Evolutionary conservation across 768 basidiomycete species (phyloP), one percentile per base, ranked within the genome.

Genomic region (Crucibulum laeve): DNA sequence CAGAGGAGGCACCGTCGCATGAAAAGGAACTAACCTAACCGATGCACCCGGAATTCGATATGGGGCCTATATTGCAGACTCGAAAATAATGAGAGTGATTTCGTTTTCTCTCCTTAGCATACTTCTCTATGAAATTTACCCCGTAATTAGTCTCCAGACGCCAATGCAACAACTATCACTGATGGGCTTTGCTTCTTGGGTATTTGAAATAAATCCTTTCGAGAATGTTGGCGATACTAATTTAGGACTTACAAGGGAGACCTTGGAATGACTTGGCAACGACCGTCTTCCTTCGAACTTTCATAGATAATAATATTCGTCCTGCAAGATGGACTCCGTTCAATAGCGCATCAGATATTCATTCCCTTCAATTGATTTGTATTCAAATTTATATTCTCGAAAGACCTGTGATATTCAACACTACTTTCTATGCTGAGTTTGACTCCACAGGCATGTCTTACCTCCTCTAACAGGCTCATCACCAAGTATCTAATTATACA

Each of bases 1-100:
- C 44, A 82, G 82, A 0, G 84, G 83, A 2, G 81, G 80, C 0
- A 68, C 84, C 13, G 73, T 73, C 7, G 83, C 82, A 0, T 84
- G 82, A 82, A 73, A 71, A 42, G 81, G 82, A 3, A 74, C 71
- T 3, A 76, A 80, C 53, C 59, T 73, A 28, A 73, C 73, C 0
- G 69, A 74, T 50, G 71, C 71, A 13, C 76, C 67, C 5, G 65
- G 63, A 1, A 75, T 78, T 45, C 66, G 68, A 4, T 79, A 78
- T 45, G 79, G 79, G 1, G 76, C 76, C 5, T 82, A 79, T 53
- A 73, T 83, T 8, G 55, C 71, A 0, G 59, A 79, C 49, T 80
- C 80, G 0, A 63, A 54, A 2, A 76, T 84, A 43, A 79, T 79
- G 11, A 68, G 79, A 26, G 80, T 77, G 53, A 41, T 76, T 54